Conservation (phyloP, 148 eudicot species). For the Rheum nobile region DNA sequence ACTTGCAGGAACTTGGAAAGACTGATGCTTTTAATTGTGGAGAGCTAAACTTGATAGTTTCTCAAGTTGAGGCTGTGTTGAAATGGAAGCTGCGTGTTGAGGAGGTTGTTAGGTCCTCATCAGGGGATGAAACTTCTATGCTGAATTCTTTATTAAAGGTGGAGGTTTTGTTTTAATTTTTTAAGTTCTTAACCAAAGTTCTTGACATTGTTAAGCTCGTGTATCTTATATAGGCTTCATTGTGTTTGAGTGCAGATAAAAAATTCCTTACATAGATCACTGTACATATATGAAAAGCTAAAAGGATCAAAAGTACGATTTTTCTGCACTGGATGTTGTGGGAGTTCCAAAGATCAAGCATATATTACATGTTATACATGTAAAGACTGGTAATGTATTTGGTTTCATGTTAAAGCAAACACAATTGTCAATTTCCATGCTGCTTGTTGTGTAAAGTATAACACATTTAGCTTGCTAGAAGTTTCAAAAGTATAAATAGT, state of each 20-base stretch:
- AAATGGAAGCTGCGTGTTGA: constrained; percentile 51
- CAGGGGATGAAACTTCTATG: constrained; percentile 29
- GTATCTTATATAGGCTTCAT: not conserved
- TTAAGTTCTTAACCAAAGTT: not conserved
- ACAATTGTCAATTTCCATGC: not conserved
- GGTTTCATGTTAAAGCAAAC: not conserved
- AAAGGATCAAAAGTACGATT: constrained; percentile 35
- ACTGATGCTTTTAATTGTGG: constrained; percentile 53
- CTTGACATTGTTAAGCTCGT: not conserved
- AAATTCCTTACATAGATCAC: constrained; percentile 51
- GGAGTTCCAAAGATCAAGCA: constrained; percentile 40
- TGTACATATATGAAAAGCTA: constrained; percentile 39
- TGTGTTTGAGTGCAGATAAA: constrained; percentile 38
- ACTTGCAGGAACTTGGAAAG: constrained; percentile 55
- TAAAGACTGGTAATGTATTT: constrained; percentile 53
- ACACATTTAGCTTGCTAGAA: not conserved
- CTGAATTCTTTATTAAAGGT: constrained; percentile 50
- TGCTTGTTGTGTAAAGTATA: not conserved
- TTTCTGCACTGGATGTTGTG: constrained; percentile 53
- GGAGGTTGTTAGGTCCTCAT: constrained; percentile 33
- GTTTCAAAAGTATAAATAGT: not conserved
- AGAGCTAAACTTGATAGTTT: constrained; percentile 57
- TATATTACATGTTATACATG: constrained; percentile 64
- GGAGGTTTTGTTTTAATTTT: not conserved
- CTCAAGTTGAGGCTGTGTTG: constrained; percentile 43